A percentile compares a stretch with the other conserved stretches of the same genome.
Conservation (phyloP, 2,329 filamentous ascomycete genomes). For the Coleophoma crateriformis region DNA sequence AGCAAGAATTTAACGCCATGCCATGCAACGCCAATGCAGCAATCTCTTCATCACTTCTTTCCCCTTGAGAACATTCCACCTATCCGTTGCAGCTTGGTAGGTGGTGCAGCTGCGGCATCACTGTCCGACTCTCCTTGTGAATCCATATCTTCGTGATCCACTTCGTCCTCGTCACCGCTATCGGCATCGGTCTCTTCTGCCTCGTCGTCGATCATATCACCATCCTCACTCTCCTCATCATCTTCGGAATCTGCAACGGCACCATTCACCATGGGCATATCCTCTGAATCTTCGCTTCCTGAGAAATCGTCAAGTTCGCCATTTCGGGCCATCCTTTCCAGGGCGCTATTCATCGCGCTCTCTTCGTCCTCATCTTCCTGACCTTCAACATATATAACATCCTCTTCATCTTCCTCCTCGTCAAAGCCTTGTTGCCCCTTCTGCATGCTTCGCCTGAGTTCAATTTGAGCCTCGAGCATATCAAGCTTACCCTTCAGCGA, state of each 20-base stretch:
- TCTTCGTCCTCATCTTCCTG: slow-evolving; percentile 54
- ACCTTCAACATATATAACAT: slow-evolving; percentile 84
- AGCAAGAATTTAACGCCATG: slow-evolving; percentile 14
- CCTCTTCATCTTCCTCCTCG: slow-evolving; percentile 42
- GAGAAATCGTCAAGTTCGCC: slow-evolving; percentile 16
- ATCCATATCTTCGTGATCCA: slow-evolving; percentile 37
- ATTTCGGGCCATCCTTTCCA: slow-evolving; percentile 11
- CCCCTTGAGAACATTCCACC: slow-evolving; percentile 16
- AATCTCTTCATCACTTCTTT: slow-evolving; percentile 14
- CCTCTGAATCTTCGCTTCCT: slow-evolving; percentile 26
- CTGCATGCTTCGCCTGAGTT: slow-evolving; percentile 68
- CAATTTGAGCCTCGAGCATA: slow-evolving; percentile 86
- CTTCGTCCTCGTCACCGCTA: slow-evolving; percentile 34
- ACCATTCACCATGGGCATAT: slow-evolving; percentile 35
- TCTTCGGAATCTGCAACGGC: slow-evolving; percentile 42
- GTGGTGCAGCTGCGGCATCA: slow-evolving; percentile 25
- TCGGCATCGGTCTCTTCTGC: slow-evolving; percentile 37
- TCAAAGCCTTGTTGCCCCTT: slow-evolving; percentile 32
- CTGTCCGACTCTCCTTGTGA: slow-evolving; percentile 36
- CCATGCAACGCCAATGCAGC: slow-evolving; percentile 22
- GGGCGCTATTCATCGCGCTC: slow-evolving; percentile 34
- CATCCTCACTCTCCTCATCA: slow-evolving; percentile 36
- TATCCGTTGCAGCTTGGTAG: slow-evolving; percentile 21
- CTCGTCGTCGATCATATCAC: slow-evolving; percentile 43
- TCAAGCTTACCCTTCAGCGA: slow-evolving; percentile 93